Base-by-base conservation (phyloP, 257 asterid genomes). In the Ehretia macrophylla region DNA sequence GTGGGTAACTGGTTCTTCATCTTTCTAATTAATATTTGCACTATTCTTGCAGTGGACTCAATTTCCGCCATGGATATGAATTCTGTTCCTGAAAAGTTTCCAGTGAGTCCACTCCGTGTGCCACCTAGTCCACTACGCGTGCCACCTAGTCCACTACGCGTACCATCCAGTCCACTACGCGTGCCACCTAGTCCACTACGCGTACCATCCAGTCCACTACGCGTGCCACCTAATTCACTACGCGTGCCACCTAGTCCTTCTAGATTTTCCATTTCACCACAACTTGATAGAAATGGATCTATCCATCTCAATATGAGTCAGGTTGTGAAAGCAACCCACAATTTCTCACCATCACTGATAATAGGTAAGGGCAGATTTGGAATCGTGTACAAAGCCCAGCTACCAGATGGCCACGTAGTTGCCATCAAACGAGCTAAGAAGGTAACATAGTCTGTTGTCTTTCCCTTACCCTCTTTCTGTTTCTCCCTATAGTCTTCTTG, bases 361-460 rank as follows among this genome's bases (percentile, higher is more conserved):
- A 83, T 94, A 20, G 99, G 99, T 60, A 95, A 85, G 74, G 99
- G 99, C 65, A 96, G 96, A 40, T 90, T 90, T 53, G 99, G 99
- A 68, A 73, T 68, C 16, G 97, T 94, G 55, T 94, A 94, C 85
- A 90, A 75, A 77, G 99, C 95, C 59, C 81, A 76, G 68, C 86
- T 94, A 60, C 77, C 92, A 46, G 90, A 79, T 79, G 97, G 96
- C 51, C 88, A 73, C 56, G 72, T 81, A 17, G 95, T 94, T 71
- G 96, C 97, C 76, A 85, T 94, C 60, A 94, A 94, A 75, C 90
- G 99, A 60, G 97, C 96, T 51, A 90, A 94, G 80, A 86, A 81
- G 99, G 99, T 94, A 80, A 57, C 0, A 22, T 4, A 20, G 35
- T 51, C 35, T 27, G 3, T 27, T 47, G 17, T 47, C 52, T 47